Conservation (phyloP, 768 basidiomycete genomes). For the Mycena vulgaris region DNA sequence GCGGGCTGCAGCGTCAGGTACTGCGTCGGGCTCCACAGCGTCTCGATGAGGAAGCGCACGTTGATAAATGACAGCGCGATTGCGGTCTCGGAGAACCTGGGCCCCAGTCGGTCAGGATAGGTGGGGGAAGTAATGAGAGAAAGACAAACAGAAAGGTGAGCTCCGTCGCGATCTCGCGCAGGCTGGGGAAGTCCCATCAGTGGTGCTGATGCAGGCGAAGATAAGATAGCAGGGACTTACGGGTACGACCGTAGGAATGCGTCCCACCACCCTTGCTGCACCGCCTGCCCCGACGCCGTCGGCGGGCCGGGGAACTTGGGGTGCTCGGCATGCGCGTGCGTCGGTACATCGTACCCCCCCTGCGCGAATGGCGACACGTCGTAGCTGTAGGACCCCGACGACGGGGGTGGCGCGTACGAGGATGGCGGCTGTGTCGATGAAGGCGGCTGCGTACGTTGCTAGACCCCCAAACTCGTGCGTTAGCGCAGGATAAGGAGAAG, state of each 20-base stretch:
- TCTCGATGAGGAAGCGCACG: conserved; percentile 55
- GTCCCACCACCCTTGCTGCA: conserved; percentile 37
- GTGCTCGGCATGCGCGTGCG: not conserved
- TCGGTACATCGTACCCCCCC: conserved; percentile 8
- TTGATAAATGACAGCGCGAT: conserved; percentile 63
- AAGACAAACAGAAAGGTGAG: conserved; percentile 28
- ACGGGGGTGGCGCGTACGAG: too few relatives aligned
- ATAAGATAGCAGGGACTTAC: not conserved
- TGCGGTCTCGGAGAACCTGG: conserved; percentile 11
- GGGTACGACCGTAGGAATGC: conserved; percentile 31
- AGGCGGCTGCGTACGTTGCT: too few relatives aligned
- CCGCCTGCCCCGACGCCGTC: conserved; percentile 15
- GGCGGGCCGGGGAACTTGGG: conserved; percentile 32
- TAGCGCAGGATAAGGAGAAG: not conserved
- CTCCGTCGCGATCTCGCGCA: conserved; percentile 34
- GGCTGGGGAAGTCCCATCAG: conserved; percentile 7
- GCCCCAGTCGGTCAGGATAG: not conserved
- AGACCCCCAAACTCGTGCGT: too few relatives aligned
- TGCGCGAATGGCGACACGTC: conserved; percentile 17
- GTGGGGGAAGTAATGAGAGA: not conserved
- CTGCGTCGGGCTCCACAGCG: conserved; percentile 54
- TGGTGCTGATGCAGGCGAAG: not conserved
- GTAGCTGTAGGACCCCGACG: not conserved
- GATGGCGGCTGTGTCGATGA: too few relatives aligned
- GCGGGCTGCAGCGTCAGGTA: conserved; percentile 66